Evolutionary conservation across 345 rosid genomes (phyloP).

Genomic region (Nephelium lappaceum): DNA sequence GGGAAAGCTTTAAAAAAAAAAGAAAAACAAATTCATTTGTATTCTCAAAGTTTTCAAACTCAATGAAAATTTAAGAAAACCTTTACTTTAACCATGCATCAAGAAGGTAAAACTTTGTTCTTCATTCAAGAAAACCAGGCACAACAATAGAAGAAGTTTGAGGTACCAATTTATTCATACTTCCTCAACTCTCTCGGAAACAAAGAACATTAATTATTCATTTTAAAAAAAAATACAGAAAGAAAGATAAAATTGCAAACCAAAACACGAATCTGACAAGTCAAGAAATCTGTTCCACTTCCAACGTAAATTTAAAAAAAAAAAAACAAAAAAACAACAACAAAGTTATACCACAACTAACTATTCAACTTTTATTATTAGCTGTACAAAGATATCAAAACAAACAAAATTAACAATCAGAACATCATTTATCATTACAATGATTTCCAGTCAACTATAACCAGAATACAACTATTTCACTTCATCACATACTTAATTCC

Average conservation of each 20-base stretch:
- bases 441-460: background rate
- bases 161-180: background rate
- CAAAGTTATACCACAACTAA: background rate
- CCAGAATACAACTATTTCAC: background rate
- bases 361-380: background rate
- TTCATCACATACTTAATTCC: background rate
- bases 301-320: background rate
- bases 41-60: background rate
- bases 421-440: background rate
- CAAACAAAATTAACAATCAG: background rate
- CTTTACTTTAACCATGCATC: background rate
- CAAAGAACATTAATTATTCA: background rate
- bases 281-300: background rate
- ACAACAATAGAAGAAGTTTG: background rate
- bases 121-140: background rate
- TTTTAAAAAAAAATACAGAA: background rate
- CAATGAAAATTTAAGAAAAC: background rate
- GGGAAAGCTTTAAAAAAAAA: background rate
- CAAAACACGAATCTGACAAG: background rate
- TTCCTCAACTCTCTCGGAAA: background rate
- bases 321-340: background rate
- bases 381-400: background rate
- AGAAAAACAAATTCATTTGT: background rate
- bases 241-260: background rate
- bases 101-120: background rate